Evolutionary conservation across 768 basidiomycete genomes (phyloP).

Genomic region (Udeniomyces megalosporus): DNA sequence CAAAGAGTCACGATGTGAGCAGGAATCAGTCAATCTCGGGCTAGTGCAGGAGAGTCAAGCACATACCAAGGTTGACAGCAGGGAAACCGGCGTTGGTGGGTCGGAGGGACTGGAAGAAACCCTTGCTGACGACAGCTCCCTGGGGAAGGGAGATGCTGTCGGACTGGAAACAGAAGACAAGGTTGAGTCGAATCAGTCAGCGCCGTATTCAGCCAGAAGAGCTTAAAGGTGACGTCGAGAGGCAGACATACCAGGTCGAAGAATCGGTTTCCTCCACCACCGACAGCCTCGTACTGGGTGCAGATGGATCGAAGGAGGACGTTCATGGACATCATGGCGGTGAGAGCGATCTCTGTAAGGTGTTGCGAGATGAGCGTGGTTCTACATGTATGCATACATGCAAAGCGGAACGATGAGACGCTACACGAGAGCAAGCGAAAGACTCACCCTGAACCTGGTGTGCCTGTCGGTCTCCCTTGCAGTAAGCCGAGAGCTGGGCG

Average conservation of each 20-base stretch:
- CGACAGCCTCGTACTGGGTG: constrained; percentile 24
- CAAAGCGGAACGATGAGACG: not conserved
- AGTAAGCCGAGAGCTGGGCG: not conserved
- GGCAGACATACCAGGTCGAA: constrained; percentile 24
- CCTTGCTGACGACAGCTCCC: constrained; percentile 28
- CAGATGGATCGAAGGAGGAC: constrained; percentile 27
- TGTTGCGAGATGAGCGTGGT: too few species aligned
- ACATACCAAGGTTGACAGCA: constrained; percentile 22
- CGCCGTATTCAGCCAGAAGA: too few species aligned
- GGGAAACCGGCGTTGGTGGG: constrained; percentile 23
- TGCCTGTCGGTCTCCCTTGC: not conserved
- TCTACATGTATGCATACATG: too few species aligned
- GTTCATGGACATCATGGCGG: constrained; percentile 27
- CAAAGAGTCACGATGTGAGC: too few species aligned
- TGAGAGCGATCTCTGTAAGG: not conserved
- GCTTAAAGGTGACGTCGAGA: too few species aligned
- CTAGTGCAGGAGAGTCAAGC: not conserved
- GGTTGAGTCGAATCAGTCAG: too few species aligned
- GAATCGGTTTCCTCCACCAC: constrained; percentile 27
- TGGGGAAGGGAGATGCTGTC: constrained; percentile 23
- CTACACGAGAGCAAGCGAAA: not conserved
- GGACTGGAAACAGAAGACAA: too few species aligned
- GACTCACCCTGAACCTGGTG: not conserved
- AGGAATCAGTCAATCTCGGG: not conserved
- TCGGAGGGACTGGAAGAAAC: constrained; percentile 30